Evolutionary conservation across 75 land plant species (phyloP).

Genomic region (Pinus albicaulis): DNA sequence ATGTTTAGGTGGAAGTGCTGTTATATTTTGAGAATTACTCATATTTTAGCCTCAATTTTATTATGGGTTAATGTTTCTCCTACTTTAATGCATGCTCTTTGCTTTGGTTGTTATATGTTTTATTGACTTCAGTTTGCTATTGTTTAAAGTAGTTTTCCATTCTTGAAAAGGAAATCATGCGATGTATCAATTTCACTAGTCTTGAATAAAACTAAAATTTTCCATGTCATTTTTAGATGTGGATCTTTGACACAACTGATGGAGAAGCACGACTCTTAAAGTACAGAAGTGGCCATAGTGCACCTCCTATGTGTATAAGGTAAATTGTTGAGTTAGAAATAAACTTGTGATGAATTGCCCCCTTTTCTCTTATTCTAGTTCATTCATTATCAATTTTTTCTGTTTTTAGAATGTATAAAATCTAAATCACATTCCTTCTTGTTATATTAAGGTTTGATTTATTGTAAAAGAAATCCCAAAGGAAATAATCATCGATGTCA

Average conservation of each 20-base stretch:
- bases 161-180: not conserved
- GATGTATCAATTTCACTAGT: not conserved
- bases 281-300: conserved; percentile 98
- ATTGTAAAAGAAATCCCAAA: not conserved
- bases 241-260: conserved; percentile 97
- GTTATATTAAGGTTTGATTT: not conserved
- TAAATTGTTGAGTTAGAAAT: conserved; percentile 7
- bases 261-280: conserved; percentile 92
- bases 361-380: not conserved
- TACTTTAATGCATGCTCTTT: not conserved
- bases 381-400: not conserved
- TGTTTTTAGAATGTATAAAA: not conserved
- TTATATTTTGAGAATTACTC: not conserved
- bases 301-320: conserved; percentile 95
- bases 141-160: not conserved
- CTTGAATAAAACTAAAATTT: not conserved
- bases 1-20: not conserved
- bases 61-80: not conserved
- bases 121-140: not conserved
- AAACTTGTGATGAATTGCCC: not conserved
- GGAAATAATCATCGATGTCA: no score
- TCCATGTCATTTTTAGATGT: conserved; percentile 66
- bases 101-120: not conserved
- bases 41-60: not conserved
- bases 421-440: not conserved